These are phyloP conservation scores for Ceratocystis albifundus DNA, from an alignment of 2,329 filamentous ascomycete genomes.

Conservation along the genomic window DNA sequence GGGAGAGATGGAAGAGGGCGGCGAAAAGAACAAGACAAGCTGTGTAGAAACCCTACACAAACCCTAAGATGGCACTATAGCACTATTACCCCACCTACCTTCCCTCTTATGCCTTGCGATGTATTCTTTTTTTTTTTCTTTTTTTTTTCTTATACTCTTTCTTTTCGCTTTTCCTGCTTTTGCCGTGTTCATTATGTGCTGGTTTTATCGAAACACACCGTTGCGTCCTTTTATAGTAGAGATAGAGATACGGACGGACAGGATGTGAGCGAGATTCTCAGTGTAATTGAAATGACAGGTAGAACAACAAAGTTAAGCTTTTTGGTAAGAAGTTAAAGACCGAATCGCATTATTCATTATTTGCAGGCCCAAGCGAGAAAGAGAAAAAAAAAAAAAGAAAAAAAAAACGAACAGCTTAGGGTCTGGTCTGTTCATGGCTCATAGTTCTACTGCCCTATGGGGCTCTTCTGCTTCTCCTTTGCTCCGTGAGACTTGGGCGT, in stretches of 20 bases:
- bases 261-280: background rate
- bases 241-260: background rate
- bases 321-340: background rate
- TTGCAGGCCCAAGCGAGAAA: background rate
- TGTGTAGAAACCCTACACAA: constrained; percentile 2
- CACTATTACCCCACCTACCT: background rate
- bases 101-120: too few species aligned
- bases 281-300: constrained; percentile 9
- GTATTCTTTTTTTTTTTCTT: background rate
- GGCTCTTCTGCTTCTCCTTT: background rate
- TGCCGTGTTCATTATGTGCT: background rate
- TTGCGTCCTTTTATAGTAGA: background rate
- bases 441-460: too few species aligned
- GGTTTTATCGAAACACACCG: background rate
- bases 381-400: too few species aligned
- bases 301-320: constrained; percentile 12
- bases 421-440: too few species aligned
- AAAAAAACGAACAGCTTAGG: background rate
- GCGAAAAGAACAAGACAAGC: background rate
- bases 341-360: background rate
- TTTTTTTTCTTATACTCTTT: background rate
- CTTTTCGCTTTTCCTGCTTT: background rate
- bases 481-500: background rate
- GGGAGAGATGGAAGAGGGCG: background rate
- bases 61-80: too few species aligned